These are phyloP conservation scores for Solanum sitiens DNA, from an alignment of 257 asterid species.

Conservation along the genomic window DNA sequence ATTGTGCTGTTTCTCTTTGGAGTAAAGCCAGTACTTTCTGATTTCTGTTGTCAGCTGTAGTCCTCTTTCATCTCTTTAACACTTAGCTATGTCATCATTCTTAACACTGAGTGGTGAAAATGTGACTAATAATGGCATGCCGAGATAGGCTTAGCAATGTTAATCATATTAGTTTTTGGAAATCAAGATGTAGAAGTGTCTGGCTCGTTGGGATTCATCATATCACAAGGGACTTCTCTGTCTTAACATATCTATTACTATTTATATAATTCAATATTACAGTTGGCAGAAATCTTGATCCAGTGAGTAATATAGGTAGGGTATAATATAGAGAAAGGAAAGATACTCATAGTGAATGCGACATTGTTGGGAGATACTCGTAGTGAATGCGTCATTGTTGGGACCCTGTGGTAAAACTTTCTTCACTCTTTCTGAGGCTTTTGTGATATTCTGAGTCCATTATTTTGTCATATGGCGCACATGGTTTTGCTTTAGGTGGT, in stretches of 20 bases:
- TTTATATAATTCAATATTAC: background rate
- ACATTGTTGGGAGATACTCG: background rate
- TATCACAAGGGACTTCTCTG: background rate
- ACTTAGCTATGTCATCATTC: background rate
- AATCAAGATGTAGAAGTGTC: background rate
- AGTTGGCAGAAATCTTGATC: background rate
- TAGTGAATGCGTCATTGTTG: background rate
- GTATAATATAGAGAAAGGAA: background rate
- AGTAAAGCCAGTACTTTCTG: background rate
- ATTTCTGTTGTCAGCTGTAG: background rate
- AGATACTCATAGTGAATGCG: background rate
- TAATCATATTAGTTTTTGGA: background rate
- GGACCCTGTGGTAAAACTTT: background rate
- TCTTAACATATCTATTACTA: background rate
- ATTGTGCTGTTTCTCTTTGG: background rate
- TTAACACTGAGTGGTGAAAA: background rate
- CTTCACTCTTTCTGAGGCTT: background rate
- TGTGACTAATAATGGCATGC: background rate
- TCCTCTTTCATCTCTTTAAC: background rate
- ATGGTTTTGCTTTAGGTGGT: background rate
- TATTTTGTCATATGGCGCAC: background rate
- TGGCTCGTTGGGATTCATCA: background rate
- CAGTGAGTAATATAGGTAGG: background rate
- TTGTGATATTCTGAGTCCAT: background rate
- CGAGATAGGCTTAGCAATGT: background rate